phyloP scores from a whole-genome alignment of 106 monocot genomes.

The Posidonia australis region DNA sequence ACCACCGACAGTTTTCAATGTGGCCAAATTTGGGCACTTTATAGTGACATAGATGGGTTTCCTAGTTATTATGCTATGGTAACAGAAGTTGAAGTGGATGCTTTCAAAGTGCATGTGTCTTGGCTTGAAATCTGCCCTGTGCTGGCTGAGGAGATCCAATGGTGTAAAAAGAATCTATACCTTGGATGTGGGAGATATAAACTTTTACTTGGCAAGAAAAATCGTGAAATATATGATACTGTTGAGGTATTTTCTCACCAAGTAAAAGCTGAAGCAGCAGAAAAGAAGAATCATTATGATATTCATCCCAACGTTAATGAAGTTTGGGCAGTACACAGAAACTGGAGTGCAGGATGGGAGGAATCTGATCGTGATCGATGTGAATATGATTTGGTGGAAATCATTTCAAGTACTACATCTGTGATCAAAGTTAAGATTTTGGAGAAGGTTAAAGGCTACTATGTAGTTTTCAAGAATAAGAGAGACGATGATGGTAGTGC shows the following conservation, averaged over 20 bases:
- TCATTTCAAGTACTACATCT: background rate
- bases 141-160: conserved; percentile 19
- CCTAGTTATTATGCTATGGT: conserved; percentile 69
- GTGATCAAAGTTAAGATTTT: background rate
- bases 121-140: conserved; percentile 61
- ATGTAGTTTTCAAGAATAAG: conserved; percentile 8
- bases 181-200: conserved; percentile 16
- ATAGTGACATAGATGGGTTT: conserved; percentile 50
- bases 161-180: conserved; percentile 15
- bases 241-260: conserved; percentile 20
- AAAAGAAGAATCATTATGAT: conserved; percentile 1
- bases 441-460: conserved; percentile 12
- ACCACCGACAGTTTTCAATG: conserved; percentile 30
- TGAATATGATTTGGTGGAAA: conserved; percentile 19
- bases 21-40: conserved; percentile 90
- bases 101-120: conserved; percentile 28
- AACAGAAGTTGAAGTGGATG: conserved; percentile 26
- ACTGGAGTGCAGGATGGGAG: conserved; percentile 14
- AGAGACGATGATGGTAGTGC: too few relatives aligned
- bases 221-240: conserved; percentile 1
- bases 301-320: conserved; percentile 16
- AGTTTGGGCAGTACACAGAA: conserved; percentile 22
- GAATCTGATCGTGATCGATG: conserved; percentile 3
- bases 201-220: conserved; percentile 8
- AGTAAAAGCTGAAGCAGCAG: background rate